phyloP scores from a whole-genome alignment of 2,329 filamentous ascomycete genomes.

The Alternaria postmessia region DNA sequence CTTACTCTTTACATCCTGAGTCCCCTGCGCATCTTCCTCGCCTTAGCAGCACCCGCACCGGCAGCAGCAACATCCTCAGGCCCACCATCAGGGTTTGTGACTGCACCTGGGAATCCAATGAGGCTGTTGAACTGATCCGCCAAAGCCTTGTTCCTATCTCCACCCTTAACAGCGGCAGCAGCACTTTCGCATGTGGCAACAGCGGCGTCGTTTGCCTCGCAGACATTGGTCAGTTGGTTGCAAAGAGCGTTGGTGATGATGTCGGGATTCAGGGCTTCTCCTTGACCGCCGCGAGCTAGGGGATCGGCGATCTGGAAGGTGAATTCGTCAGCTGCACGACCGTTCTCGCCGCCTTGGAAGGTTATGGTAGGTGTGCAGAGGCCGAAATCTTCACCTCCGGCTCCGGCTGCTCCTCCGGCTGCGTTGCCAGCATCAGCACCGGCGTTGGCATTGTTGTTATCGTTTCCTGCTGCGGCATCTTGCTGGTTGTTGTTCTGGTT shows the following conservation, averaged over 20 bases:
- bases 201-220: conserved; percentile 68
- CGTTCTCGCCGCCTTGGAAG: conserved; percentile 63
- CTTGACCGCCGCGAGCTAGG: conserved; percentile 66
- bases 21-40: conserved; percentile 33
- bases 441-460: conserved; percentile 9
- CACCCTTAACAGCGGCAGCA: conserved; percentile 61
- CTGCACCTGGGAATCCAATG: conserved; percentile 49
- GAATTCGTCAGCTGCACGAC: conserved; percentile 64
- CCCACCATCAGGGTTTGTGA: conserved; percentile 44
- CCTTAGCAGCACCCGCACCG: conserved; percentile 23
- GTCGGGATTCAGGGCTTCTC: conserved; percentile 74
- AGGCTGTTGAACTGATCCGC: conserved; percentile 53
- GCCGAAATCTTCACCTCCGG: conserved; percentile 47
- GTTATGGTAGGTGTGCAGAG: conserved; percentile 62
- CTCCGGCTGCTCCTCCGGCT: conserved; percentile 17
- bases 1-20: conserved; percentile 19
- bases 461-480: conserved; percentile 16
- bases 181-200: conserved; percentile 62
- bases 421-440: conserved; percentile 20
- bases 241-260: conserved; percentile 78
- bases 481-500: conserved; percentile 20
- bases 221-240: conserved; percentile 73
- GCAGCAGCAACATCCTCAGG: conserved; percentile 34
- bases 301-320: conserved; percentile 74
- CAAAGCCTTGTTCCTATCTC: conserved; percentile 51